Percentiles rank a stretch among this genome's conserved stretches.
These are phyloP conservation scores for Coemansia furcata DNA, from an alignment of 192 early-diverging fungal species.

Conservation along the genomic window DNA sequence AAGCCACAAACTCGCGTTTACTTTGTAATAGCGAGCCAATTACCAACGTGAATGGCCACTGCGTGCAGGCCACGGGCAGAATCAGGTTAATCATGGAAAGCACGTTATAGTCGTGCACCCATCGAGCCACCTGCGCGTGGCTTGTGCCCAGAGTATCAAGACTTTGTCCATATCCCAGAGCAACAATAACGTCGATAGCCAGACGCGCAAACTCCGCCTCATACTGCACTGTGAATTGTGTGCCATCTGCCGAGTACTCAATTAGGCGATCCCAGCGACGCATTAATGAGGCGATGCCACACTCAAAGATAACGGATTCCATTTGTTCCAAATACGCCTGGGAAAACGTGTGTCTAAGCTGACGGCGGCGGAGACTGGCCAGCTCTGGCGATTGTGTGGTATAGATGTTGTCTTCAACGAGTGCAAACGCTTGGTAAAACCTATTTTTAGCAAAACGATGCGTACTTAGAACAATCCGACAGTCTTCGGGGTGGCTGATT, in stretches of 20 bases:
- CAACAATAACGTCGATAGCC: conserved; percentile 29
- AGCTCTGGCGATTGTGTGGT: conserved; percentile 28
- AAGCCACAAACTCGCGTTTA: conserved; percentile 18
- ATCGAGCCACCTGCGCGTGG: conserved; percentile 11
- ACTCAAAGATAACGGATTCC: conserved; percentile 30
- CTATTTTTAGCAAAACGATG: conserved; percentile 30
- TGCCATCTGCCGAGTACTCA: neutral
- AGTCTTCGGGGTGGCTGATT: conserved; percentile 24
- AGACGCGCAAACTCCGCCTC: conserved; percentile 15
- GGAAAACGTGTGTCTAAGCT: conserved; percentile 12
- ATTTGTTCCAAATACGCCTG: conserved; percentile 9
- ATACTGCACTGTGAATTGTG: conserved; percentile 15
- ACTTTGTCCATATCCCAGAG: conserved; percentile 33
- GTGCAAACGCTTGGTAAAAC: conserved; percentile 25
- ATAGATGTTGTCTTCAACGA: conserved; percentile 23
- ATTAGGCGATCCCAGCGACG: conserved; percentile 22
- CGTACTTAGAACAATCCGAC: conserved; percentile 14
- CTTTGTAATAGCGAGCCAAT: conserved; percentile 7
- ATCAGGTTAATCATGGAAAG: conserved; percentile 16
- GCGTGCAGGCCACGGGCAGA: conserved; percentile 1
- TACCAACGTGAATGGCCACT: conserved; percentile 10
- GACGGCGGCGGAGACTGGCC: conserved; percentile 10
- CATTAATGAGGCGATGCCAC: conserved; percentile 14
- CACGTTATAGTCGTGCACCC: conserved; percentile 18
- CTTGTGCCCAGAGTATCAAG: conserved; percentile 20